Percentiles rank a stretch among this genome's conserved stretches.
phyloP scores from a whole-genome alignment of 768 basidiomycete species.

The Boletus patriciae region DNA sequence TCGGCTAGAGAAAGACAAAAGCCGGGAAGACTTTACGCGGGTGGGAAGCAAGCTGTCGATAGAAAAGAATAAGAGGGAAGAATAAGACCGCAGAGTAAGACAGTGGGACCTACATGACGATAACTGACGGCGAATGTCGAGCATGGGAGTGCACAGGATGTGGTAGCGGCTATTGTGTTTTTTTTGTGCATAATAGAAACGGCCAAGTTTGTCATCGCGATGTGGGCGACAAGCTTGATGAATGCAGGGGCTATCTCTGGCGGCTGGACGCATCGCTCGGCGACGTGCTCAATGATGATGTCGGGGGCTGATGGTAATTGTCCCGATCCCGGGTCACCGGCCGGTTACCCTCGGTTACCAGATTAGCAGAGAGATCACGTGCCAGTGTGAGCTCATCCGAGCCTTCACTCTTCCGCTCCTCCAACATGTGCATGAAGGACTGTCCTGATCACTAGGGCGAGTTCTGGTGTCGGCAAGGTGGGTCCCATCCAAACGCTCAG shows the following conservation, averaged over 20 bases:
- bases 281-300: not conserved
- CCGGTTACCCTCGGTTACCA: too few relatives aligned
- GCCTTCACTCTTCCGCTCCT: not conserved
- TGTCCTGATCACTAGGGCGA: constrained; percentile 87
- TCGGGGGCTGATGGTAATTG: too few relatives aligned
- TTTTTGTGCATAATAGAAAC: not conserved
- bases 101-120: not conserved
- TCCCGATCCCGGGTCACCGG: too few relatives aligned
- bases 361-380: too few relatives aligned
- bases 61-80: constrained; percentile 10
- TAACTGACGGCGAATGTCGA: too few relatives aligned
- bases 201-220: not conserved
- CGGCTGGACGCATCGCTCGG: not conserved
- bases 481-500: constrained; percentile 27
- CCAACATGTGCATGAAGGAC: constrained; percentile 79
- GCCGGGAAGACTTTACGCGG: not conserved
- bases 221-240: too few relatives aligned
- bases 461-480: constrained; percentile 87
- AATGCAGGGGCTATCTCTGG: too few relatives aligned
- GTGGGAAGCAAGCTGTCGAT: constrained; percentile 1
- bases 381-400: too few relatives aligned
- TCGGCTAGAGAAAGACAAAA: constrained; percentile 2
- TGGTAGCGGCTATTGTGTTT: constrained; percentile 10
- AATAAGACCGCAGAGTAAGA: constrained; percentile 4
- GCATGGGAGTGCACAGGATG: not conserved